phyloP scores from a whole-genome alignment of 805 yeast species.

The Sugiyamaella chiloensis region DNA sequence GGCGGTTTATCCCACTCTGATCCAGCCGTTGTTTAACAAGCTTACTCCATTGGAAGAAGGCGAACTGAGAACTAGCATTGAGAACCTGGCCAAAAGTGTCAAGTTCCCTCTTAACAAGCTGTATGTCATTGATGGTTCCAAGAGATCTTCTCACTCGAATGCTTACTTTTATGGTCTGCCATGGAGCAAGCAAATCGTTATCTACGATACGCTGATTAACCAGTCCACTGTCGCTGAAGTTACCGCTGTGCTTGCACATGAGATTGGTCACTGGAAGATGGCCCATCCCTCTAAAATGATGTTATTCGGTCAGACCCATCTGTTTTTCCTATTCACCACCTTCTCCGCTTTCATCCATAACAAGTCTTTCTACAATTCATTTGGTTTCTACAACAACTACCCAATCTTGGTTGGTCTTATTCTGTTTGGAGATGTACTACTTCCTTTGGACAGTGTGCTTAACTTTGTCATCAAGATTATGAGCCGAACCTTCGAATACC shows the following conservation, averaged over 20 bases:
- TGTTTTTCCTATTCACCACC: slow-evolving; percentile 61
- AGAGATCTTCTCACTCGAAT: slow-evolving; percentile 92
- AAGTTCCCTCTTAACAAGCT: slow-evolving; percentile 83
- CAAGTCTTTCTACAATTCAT: slow-evolving; percentile 68
- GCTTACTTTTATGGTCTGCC: slow-evolving; percentile 97
- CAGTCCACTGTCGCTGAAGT: slow-evolving; percentile 75
- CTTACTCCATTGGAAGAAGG: slow-evolving; percentile 88
- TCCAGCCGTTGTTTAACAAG: slow-evolving; percentile 91
- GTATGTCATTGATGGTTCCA: slow-evolving; percentile 94
- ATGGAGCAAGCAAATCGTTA: slow-evolving; percentile 93
- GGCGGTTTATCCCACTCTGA: slow-evolving; percentile 77
- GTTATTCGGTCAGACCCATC: slow-evolving; percentile 58
- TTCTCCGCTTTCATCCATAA: slow-evolving; percentile 82
- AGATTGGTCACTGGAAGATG: slow-evolving; percentile 96
- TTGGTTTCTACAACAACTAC: slow-evolving; percentile 65
- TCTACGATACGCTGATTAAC: slow-evolving; percentile 85
- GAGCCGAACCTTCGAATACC: slow-evolving; percentile 85
- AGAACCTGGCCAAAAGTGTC: slow-evolving; percentile 68
- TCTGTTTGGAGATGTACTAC: slow-evolving; percentile 71
- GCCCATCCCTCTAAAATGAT: slow-evolving; percentile 82
- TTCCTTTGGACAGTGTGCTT: slow-evolving; percentile 70
- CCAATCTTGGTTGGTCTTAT: slow-evolving; percentile 82
- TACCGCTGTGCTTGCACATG: slow-evolving; percentile 96
- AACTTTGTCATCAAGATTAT: slow-evolving; percentile 65
- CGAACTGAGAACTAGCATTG: slow-evolving; percentile 77